Evolutionary conservation across 805 yeast genomes (phyloP), one percentile per base, ranked within the genome.

Genomic region (Candida stauntonica): DNA sequence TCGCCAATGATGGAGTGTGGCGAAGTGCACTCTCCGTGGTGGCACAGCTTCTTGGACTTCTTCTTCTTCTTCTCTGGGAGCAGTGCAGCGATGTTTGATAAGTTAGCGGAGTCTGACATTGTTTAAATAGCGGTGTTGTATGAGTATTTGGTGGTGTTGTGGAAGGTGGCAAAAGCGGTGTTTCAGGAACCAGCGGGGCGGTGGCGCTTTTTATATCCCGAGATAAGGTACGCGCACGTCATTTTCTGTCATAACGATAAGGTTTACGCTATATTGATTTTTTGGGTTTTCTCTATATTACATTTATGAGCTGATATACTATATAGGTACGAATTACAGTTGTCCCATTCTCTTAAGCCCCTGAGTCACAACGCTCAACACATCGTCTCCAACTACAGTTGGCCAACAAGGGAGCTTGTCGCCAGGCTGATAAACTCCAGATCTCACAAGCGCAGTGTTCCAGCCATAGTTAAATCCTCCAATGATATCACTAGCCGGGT

Each of bases 391-490:
- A 8, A 73, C 65, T 33, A 61, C 58, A 4, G 77, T 69, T 9
- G 85, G 84, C 34, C 58, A 55, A 14, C 72, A 65, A 1, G 60
- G 60, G 20, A 69, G 47, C n/a, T 57, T 63, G 31, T 70, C 75
- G 1, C 65, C 66, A 46, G 79, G 85, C 44, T 69, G 67, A 58
- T 77, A 93, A 5, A 93, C 98, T 1, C 99, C 99, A 0, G 97
- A 85, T 45, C 80, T 70, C 18, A 93, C 86, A 31, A 93, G 71
- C 26, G 87, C 74, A 11, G 93, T 79, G 34, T 82, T 77, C 98
- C 98, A 93, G 4, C 96, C 95, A 56, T 81, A 79, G 35, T 67
- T 66, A 51, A 83, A 81, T 5, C 96, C 99, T 1, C 99, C 99
- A 39, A 72, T 71, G 38, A 93, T 93, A 58, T 93, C 99, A 35